Evolutionary conservation across 2,329 filamentous ascomycete genomes (phyloP), one percentile per base, ranked within the genome.

Genomic region (Microcyclospora pomicola): DNA sequence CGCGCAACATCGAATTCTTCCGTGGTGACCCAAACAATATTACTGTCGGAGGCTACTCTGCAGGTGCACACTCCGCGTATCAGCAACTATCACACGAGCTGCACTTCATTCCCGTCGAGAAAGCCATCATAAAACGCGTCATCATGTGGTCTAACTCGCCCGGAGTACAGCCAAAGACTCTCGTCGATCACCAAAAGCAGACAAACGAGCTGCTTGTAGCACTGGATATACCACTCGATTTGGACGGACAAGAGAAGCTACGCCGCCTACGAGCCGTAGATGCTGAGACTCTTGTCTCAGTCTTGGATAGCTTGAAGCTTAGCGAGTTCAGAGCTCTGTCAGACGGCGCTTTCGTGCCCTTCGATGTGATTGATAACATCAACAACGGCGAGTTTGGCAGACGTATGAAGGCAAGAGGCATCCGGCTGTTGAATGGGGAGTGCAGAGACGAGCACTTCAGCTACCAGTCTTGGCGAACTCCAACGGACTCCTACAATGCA

Each of bases 41-140:
- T 38, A 73, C 70, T 0, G 58, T 74, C 14, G 65, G 57, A 2
- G 71, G 72, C 2, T 75, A 75, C 46, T 73, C 69, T 3, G 72
- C 72, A 1, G 71, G 72, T 2, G 62, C 69, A 2, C 69, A 75
- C 47, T 71, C 68, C 2, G 62, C 66, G 2, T 75, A 74, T 47
- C 65, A 75, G 38, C 72, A 75, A 51, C 53, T 75, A 2, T 64
- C 69, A 9, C 69, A 74, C 44, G 72, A 76, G 46, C 59, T 75
- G 7, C 64, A 62, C 37, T 60, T 67, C 13, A 53, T 59, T 7
- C 62, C 68, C 0, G 58, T 60, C 9, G 50, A 59, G 3, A 61
- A 68, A 33, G 52, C 62, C 0, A 57, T 75, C 31, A 63, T 75
- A 38, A 66, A 64, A 39, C 58, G 68, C 37, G 67, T 60, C 7